Evolutionary conservation across 495 filamentous ascomycete species (phyloP).

Genomic region (Hypoxylon fuscum): DNA sequence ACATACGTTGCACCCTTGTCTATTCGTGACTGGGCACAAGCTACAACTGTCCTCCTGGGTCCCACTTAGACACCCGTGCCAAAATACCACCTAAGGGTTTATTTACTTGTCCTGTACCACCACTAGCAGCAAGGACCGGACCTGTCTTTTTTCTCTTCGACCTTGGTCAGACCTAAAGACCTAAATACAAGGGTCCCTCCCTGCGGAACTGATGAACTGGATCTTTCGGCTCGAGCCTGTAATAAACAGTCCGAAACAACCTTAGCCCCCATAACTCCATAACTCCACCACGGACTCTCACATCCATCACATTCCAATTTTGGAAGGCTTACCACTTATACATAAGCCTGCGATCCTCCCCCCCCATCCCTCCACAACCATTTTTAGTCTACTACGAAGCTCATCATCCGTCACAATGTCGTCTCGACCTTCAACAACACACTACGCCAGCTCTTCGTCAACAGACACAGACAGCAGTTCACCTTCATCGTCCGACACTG

Average conservation of each 20-base stretch:
- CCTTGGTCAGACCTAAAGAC: slow-evolving; percentile 19
- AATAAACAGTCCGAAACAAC: slow-evolving; percentile 41
- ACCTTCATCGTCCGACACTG: slow-evolving; percentile 53
- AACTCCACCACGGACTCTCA: slow-evolving; percentile 22
- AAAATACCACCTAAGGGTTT: slow-evolving; percentile 20
- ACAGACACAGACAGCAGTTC: slow-evolving; percentile 50
- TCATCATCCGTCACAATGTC: slow-evolving; percentile 44
- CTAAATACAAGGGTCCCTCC: slow-evolving; percentile 31
- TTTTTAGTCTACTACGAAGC: slow-evolving; percentile 15
- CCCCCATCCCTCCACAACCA: slow-evolving; percentile 15
- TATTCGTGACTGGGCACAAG: slow-evolving; percentile 35
- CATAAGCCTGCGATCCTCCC: slow-evolving; percentile 26
- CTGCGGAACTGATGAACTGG: slow-evolving; percentile 30
- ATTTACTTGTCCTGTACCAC: slow-evolving; percentile 20
- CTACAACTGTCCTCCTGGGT: slow-evolving; percentile 24
- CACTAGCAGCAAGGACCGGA: slow-evolving; percentile 11
- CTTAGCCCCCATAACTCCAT: slow-evolving; percentile 7
- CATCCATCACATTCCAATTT: slow-evolving; percentile 26
- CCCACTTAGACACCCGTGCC: slow-evolving; percentile 28
- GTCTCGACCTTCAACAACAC: slow-evolving; percentile 46
- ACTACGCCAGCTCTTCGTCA: slow-evolving; percentile 52
- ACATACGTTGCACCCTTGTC: slow-evolving; percentile 39
- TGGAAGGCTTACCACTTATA: slow-evolving; percentile 28
- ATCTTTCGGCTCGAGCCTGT: slow-evolving; percentile 31
- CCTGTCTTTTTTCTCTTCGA: slow-evolving; percentile 9